Evolutionary conservation across 2,329 filamentous ascomycete genomes (phyloP).

Genomic region (Chaetomiaceae sp.): DNA sequence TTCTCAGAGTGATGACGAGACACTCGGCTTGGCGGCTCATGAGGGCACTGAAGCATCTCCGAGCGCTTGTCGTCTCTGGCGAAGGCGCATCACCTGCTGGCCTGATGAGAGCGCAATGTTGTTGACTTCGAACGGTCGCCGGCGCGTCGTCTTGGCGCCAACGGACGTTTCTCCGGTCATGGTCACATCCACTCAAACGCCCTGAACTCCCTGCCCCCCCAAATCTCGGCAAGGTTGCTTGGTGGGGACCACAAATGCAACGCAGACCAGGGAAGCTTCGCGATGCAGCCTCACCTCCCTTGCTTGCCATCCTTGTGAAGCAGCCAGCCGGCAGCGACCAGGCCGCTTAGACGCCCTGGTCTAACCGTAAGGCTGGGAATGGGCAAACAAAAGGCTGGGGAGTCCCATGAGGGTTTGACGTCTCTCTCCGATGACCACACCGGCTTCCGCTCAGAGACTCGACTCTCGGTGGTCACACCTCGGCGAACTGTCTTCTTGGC

Average conservation of each 20-base stretch:
- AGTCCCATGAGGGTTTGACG: slow-evolving; percentile 7
- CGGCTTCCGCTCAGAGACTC: too few relatives aligned
- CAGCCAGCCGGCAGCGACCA: slow-evolving; percentile 12
- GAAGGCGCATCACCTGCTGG: too few relatives aligned
- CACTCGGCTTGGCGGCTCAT: not conserved
- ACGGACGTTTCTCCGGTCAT: not conserved
- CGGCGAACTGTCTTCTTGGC: not conserved
- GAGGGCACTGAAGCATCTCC: not conserved
- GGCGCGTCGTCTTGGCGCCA: not conserved
- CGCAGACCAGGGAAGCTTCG: slow-evolving; percentile 2
- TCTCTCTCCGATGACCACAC: too few relatives aligned
- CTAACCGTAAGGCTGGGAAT: slow-evolving; percentile 22
- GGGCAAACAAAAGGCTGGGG: not conserved
- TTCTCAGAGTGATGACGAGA: not conserved
- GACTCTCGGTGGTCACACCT: not conserved
- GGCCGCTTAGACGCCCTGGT: slow-evolving; percentile 11
- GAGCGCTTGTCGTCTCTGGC: too few relatives aligned
- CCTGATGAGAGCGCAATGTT: too few relatives aligned
- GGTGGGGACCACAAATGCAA: slow-evolving; percentile 5
- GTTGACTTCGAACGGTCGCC: not conserved
- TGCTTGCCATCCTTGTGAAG: not conserved
- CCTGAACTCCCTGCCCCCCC: slow-evolving; percentile 7
- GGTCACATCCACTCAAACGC: not conserved
- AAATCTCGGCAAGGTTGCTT: slow-evolving; percentile 11
- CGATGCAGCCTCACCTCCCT: slow-evolving; percentile 14